Conservation (phyloP, 257 asterid genomes). For the Solanum microdontum region DNA sequence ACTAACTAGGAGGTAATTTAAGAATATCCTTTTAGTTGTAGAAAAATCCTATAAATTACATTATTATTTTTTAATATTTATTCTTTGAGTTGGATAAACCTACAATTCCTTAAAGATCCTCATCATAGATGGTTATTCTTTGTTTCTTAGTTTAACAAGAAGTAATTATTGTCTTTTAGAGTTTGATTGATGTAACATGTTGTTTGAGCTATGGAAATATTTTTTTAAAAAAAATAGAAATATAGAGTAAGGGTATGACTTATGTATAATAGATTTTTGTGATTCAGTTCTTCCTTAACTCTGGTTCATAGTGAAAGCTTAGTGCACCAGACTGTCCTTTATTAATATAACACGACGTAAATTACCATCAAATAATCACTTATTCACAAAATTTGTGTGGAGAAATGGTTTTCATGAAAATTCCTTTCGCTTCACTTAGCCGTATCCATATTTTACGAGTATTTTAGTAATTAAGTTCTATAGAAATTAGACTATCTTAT, state of each 20-base stretch:
- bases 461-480: background rate
- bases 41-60: background rate
- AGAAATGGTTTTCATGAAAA: background rate
- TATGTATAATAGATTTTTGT: background rate
- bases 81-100: background rate
- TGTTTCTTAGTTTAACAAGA: background rate
- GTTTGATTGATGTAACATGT: background rate
- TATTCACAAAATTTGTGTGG: background rate
- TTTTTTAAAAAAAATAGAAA: background rate
- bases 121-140: background rate
- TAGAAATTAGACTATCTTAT: background rate
- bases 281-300: background rate
- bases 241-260: background rate
- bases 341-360: background rate
- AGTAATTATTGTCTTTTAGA: background rate
- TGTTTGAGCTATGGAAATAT: background rate
- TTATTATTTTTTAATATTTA: background rate
- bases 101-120: background rate
- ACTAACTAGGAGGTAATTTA: background rate
- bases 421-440: background rate
- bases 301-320: background rate
- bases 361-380: background rate
- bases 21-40: background rate
- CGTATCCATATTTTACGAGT: background rate
- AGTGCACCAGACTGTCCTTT: background rate